Base-by-base conservation (phyloP, 305 asterid genomes). In the Fraxinus sp. region DNA sequence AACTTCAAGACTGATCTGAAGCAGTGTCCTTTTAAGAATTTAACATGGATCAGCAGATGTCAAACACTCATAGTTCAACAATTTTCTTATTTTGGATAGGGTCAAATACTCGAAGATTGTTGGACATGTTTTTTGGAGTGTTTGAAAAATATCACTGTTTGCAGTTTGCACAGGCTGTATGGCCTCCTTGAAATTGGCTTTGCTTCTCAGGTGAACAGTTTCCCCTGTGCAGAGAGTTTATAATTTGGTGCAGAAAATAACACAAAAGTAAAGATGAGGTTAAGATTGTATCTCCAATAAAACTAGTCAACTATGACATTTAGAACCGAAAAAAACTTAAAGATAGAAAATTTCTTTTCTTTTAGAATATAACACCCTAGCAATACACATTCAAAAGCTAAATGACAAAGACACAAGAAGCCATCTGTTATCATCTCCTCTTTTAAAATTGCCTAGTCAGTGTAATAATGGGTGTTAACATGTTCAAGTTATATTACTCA, bases 381-480 rank as follows among this genome's bases (percentile, higher is more conserved):
- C 43, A 39, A 64, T 64, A 46, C 24, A 9, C 22, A 13, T 75
- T 79, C 81, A 84, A 35, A 66, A 77, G 14, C 62, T 57, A 24
- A 79, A 80, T 52, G 52, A 75, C 64, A 79, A 59, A 30, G 30
- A 72, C 37, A 75, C 36, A 30, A 4, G 68, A 70, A 46, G 6
- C 13, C 36, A 66, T 20, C 3, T 14, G 75, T 57, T 59, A 79
- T 32, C 41, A 75, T 75, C 78, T 28, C 66, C 77, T 35, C 33
- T 2, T 14, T 26, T 20, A 62, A 62, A 32, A 4, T 43, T 28
- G 35, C 35, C 10, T 13, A 77, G 72, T 68, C 64, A 71, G 35
- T 78, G 22, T 83, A 22, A 71, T 1, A 64, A n/a, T 5, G 36
- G 18, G 22, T 4, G 9, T 36, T 77, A 20, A 8, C 20, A 59